Evolutionary conservation across 2,329 filamentous ascomycete species (phyloP).

Genomic region (Cyphellophora attinorum): DNA sequence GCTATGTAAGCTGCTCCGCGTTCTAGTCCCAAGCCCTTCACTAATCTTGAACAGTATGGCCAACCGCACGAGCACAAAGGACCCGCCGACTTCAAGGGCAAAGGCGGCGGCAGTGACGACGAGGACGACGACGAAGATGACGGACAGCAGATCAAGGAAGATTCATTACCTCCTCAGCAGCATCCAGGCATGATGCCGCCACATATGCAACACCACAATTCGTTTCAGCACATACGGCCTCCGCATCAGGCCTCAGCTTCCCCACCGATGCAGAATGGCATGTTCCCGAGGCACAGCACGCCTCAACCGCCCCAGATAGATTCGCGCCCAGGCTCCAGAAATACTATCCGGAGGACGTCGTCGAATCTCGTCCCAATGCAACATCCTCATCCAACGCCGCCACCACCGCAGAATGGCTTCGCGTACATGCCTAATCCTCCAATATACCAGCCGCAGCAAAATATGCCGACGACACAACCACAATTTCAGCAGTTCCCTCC

Average conservation of each 20-base stretch:
- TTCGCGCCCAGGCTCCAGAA: constrained; percentile 71
- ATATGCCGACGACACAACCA: constrained; percentile 24
- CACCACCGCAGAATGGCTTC: constrained; percentile 59
- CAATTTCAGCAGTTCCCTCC: constrained; percentile 34
- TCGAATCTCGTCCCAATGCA: constrained; percentile 62
- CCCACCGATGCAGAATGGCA: constrained; percentile 73
- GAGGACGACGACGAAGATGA: constrained; percentile 73
- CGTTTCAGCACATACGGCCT: constrained; percentile 73
- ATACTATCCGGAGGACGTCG: constrained; percentile 65
- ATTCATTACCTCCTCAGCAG: constrained; percentile 42
- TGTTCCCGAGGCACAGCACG: constrained; percentile 67
- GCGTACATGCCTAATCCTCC: constrained; percentile 77
- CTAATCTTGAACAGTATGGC: constrained; percentile 57
- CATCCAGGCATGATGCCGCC: constrained; percentile 54
- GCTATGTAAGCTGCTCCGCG: constrained; percentile 60
- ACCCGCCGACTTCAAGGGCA: constrained; percentile 80
- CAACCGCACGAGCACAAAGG: constrained; percentile 94
- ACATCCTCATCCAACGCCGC: constrained; percentile 51
- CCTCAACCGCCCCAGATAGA: constrained; percentile 63
- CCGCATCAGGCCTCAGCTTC: constrained; percentile 69
- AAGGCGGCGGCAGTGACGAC: constrained; percentile 60
- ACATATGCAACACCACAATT: constrained; percentile 56
- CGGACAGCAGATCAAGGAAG: constrained; percentile 46
- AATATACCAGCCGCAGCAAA: constrained; percentile 63
- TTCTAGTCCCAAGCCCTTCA: constrained; percentile 1